Evolutionary conservation across 2,329 filamentous ascomycete species (phyloP).

Genomic region (Fusarium nanum): DNA sequence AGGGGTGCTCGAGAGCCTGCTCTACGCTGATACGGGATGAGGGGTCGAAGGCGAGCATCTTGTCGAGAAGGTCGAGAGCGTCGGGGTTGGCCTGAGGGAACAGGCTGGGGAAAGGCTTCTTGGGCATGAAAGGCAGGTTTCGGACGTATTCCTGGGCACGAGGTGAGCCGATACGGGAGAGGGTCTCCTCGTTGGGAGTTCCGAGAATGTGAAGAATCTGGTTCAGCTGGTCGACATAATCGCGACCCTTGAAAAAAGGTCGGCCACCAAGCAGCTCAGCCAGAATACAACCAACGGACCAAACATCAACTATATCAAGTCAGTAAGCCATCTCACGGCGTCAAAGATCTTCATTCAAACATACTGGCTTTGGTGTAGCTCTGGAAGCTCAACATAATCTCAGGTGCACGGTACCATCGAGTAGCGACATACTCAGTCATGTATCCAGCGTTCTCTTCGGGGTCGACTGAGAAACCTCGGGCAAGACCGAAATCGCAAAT

Average conservation of each 20-base stretch:
- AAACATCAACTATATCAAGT: slow-evolving; percentile 86
- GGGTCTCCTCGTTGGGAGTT: slow-evolving; percentile 94
- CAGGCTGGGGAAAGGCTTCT: slow-evolving; percentile 86
- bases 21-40: slow-evolving; percentile 94
- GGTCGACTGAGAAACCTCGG: slow-evolving; percentile 95
- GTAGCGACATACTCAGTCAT: slow-evolving; percentile 99
- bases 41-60: slow-evolving; percentile 97
- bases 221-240: slow-evolving; percentile 99
- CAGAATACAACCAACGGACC: slow-evolving; percentile 98
- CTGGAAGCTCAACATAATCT: slow-evolving; percentile 99
- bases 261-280: slow-evolving; percentile 95
- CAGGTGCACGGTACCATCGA: slow-evolving; percentile 92
- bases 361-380: slow-evolving; percentile 99
- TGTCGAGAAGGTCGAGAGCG: slow-evolving; percentile 92
- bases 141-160: slow-evolving; percentile 98
- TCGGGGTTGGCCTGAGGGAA: slow-evolving; percentile 97
- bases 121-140: slow-evolving; percentile 94
- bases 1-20: slow-evolving; percentile 93
- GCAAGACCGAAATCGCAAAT: slow-evolving; percentile 98
- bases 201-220: slow-evolving; percentile 98
- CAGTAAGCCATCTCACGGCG: slow-evolving; percentile 10
- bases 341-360: slow-evolving; percentile 56
- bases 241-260: slow-evolving; percentile 98
- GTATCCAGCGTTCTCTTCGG: slow-evolving; percentile 97
- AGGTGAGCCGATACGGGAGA: slow-evolving; percentile 92